Base-by-base conservation (phyloP, 805 yeast genomes). In the Kregervanrija delftensis region DNA sequence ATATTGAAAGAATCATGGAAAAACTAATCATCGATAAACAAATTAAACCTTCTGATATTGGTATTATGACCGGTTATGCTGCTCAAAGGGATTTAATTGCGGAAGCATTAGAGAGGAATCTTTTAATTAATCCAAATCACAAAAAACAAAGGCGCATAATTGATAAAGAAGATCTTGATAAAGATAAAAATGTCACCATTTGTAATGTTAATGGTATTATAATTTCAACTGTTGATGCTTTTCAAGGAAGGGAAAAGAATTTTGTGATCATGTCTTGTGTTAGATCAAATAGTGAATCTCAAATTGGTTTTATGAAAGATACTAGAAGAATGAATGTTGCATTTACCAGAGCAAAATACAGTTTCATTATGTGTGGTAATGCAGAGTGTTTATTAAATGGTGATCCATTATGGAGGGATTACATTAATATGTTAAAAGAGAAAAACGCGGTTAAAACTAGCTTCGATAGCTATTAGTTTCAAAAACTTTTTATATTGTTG, bases 171-270 rank as follows among this genome's bases (percentile, higher is more conserved):
- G 86, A 81, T 56, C 63, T 77, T 31, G 63, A 65, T 35, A 61
- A 63, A 35, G 75, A 69, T 37, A 58, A 55, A 31, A 56, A 52
- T 14, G 67, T 70, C 11, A 74, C 77, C 2, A 71, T 76, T 43
- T 78, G 76, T 51, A 53, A 52, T 36, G 60, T 74, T 35, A 67
- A 70, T 43, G 74, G 72, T 4, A 58, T 74, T 13, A 66, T 73
- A 64, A 65, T 77, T 52, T 71, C 76, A 12, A 63, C 87, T 0
- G 84, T 88, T n/a, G 96, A 88, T 63, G 93, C 96, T 1, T 88
- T 88, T 67, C 96, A 88, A 64, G 96, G 96, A 30, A 73, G 95
- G 54, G 96, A 87, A 56, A 88, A 86, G 65, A 89, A 85, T 55
- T 82, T 80, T 46, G 82, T 88, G 35, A 73, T 89, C 16, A 68